These are phyloP conservation scores for Aureobasidium sp. DNA, from an alignment of 2,329 filamentous ascomycete genomes.

Conservation along the genomic window DNA sequence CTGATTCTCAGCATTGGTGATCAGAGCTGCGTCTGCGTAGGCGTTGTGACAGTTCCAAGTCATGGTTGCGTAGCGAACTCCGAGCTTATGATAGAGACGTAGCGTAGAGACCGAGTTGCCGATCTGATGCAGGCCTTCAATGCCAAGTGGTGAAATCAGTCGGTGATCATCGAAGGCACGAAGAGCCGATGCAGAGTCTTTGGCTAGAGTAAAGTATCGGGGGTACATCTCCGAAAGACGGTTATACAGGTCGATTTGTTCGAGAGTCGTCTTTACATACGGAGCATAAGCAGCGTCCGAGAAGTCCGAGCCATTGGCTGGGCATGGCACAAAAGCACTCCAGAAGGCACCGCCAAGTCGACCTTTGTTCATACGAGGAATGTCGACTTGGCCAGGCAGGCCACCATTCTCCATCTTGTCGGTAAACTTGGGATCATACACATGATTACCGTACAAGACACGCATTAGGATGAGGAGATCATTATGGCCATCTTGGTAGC, in stretches of 20 bases:
- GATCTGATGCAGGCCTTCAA: slow-evolving; percentile 90
- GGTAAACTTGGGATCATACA: slow-evolving; percentile 69
- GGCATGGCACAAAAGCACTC: slow-evolving; percentile 79
- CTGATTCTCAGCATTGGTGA: slow-evolving; percentile 40
- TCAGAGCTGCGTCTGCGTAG: slow-evolving; percentile 77
- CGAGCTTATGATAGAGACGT: slow-evolving; percentile 66
- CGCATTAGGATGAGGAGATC: slow-evolving; percentile 75
- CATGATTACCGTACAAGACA: slow-evolving; percentile 62
- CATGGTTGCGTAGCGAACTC: slow-evolving; percentile 79
- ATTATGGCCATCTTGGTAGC: slow-evolving; percentile 69
- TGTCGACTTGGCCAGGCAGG: slow-evolving; percentile 65
- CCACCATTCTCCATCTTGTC: slow-evolving; percentile 65
- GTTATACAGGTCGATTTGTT: slow-evolving; percentile 67
- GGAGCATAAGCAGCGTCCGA: slow-evolving; percentile 63
- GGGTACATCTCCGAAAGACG: slow-evolving; percentile 60
- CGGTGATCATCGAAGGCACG: slow-evolving; percentile 41
- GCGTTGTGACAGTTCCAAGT: slow-evolving; percentile 92
- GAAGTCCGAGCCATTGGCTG: slow-evolving; percentile 63
- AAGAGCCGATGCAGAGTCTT: slow-evolving; percentile 55
- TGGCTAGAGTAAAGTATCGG: slow-evolving; percentile 58
- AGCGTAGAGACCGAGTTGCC: slow-evolving; percentile 74
- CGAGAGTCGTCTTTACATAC: slow-evolving; percentile 60
- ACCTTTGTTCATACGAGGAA: slow-evolving; percentile 65
- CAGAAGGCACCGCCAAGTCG: slow-evolving; percentile 82
- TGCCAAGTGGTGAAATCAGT: slow-evolving; percentile 69